Base-by-base conservation (phyloP, 1,284 basidiomycete genomes). In the Pisolithus thermaeus region DNA sequence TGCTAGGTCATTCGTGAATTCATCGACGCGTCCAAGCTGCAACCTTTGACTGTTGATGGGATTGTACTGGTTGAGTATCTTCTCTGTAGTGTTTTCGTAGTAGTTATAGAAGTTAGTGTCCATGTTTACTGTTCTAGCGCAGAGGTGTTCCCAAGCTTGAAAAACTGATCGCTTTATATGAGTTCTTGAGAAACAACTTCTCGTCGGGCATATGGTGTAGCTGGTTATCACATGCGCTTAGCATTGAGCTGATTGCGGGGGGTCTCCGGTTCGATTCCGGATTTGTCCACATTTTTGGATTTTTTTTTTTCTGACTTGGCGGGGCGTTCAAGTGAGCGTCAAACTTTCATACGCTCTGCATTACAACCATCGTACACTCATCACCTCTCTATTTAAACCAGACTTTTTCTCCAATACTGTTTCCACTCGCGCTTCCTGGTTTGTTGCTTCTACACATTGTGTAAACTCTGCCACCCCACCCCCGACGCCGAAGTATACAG, bases 401-500 rank as follows among this genome's bases (percentile, higher is more conserved):
- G 67, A 68, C 30, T 70, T 75, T 58, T 72, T 75, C 58, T 88
- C 81, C 76, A 77, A 78, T 5, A 84, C 69, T 1, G 68, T 75
- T 51, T 76, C 69, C 0, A 78, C 74, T 27, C 22, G 50, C 3
- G 55, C 54, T 4, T 23, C 18, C 8, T 12, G 48, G 1, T 59
- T 62, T 2, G 58, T 55, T 25, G 61, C 63, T 52, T 78, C 70
- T 0, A 93, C 75, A 3, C 71, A 73, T 25, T 67, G 64, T 18
- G 83, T 66, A 65, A 99, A 97, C 52, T 87, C 85, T 22, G 80
- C 71, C 8, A 94, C 75, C 0, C 93, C 91, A 0, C 95, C 95
- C 0, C 96, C 96, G 3, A 98, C 94, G 16, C 96, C 96, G 70
- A 98, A 98, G 67, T 99, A 98, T 27, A 97, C 73, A 9, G 92